Conservation (phyloP, 2,329 filamentous ascomycete genomes). For the Cadophora malorum region DNA sequence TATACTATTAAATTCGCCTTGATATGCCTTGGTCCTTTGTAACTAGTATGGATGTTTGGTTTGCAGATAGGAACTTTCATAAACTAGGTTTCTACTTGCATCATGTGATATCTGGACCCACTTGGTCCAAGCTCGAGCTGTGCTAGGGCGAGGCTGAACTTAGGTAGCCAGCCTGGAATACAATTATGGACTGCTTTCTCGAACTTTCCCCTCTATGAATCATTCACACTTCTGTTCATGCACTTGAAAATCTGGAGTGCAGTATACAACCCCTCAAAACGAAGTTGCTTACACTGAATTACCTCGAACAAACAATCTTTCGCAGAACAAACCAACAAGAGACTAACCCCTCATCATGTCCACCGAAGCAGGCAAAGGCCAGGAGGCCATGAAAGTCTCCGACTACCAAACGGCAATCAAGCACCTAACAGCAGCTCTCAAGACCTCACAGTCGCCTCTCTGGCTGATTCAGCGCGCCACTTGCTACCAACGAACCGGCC, state of each 20-base stretch:
- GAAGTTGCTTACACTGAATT: too few relatives aligned
- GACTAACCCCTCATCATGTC: constrained; percentile 49
- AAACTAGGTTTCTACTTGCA: too few relatives aligned
- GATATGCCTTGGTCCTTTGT: too few relatives aligned
- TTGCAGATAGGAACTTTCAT: too few relatives aligned
- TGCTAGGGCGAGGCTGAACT: constrained; percentile 12
- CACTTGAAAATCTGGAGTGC: neutral
- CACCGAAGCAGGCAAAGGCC: constrained; percentile 56
- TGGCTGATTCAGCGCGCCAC: constrained; percentile 87
- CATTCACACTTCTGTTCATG: neutral
- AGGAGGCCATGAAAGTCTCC: constrained; percentile 65
- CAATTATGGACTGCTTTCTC: neutral
- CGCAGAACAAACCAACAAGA: constrained; percentile 5
- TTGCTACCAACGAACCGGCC: constrained; percentile 71
- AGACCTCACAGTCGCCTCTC: constrained; percentile 72
- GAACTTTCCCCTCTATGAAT: constrained; percentile 13
- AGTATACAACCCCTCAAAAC: too few relatives aligned
- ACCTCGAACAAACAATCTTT: neutral
- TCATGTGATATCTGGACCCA: neutral
- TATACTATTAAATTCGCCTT: too few relatives aligned
- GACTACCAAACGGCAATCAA: constrained; percentile 73
- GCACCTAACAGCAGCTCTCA: constrained; percentile 71
- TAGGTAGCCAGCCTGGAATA: neutral
- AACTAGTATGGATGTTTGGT: too few relatives aligned
- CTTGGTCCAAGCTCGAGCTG: neutral